Percentiles rank a stretch among this genome's conserved stretches.
phyloP scores from a whole-genome alignment of 257 asterid species.

The Solanum bukasovii region DNA sequence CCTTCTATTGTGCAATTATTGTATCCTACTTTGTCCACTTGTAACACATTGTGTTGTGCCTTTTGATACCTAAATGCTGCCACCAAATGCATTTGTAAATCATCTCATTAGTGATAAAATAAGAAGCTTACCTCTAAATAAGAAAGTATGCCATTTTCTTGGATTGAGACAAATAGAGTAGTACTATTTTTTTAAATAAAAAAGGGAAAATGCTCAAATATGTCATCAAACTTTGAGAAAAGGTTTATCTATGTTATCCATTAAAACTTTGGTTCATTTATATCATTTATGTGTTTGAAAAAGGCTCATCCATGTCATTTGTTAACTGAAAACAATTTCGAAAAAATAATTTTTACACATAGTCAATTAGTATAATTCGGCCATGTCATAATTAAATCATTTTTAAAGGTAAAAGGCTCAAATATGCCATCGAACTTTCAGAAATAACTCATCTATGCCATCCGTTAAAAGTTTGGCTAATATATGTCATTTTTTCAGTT shows the following conservation, averaged over 20 bases:
- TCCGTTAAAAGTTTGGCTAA: background rate
- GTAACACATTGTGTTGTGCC: slow-evolving; percentile 74
- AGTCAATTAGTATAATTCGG: too few species aligned
- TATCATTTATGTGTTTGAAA: too few species aligned
- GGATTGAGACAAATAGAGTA: background rate
- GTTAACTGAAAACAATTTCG: too few species aligned
- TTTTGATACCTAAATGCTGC: slow-evolving; percentile 82
- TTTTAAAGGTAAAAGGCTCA: background rate
- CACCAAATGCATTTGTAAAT: background rate
- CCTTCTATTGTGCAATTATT: slow-evolving; percentile 74
- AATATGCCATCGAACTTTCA: background rate
- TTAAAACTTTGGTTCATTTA: too few species aligned
- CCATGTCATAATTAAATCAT: too few species aligned
- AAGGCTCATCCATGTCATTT: too few species aligned
- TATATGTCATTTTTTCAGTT: background rate
- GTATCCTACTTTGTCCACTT: slow-evolving; percentile 69
- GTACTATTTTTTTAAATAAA: background rate
- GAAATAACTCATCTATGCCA: too few species aligned
- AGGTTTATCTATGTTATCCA: background rate
- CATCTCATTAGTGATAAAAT: background rate
- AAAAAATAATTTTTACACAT: too few species aligned
- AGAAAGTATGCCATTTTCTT: background rate
- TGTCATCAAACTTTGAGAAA: too few species aligned
- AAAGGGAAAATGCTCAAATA: too few species aligned
- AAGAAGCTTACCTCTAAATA: background rate